These are phyloP conservation scores for Fagus crenata DNA, from an alignment of 306 rosid genomes.

Conservation along the genomic window DNA sequence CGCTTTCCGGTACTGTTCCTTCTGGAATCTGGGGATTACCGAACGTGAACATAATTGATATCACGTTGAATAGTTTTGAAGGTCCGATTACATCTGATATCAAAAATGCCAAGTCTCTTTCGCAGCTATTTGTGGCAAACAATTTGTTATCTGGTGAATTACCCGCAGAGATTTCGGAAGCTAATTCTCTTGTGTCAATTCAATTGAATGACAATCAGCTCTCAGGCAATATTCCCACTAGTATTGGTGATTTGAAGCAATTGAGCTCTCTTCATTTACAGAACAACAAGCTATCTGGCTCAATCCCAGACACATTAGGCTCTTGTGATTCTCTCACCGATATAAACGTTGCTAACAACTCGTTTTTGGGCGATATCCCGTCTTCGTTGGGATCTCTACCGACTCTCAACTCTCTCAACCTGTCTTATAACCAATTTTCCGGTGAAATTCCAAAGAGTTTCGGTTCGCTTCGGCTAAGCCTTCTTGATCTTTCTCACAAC, in stretches of 20 bases:
- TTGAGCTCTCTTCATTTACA: constrained; percentile 56
- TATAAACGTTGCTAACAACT: constrained; percentile 58
- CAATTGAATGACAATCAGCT: constrained; percentile 58
- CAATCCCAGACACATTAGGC: constrained; percentile 65
- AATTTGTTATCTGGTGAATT: constrained; percentile 65
- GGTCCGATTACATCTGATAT: constrained; percentile 65
- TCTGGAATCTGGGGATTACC: constrained; percentile 80
- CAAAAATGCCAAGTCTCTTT: constrained; percentile 51
- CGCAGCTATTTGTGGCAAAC: constrained; percentile 33
- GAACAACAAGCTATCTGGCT: constrained; percentile 53
- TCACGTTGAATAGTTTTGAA: constrained; percentile 50
- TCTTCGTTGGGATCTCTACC: constrained; percentile 63
- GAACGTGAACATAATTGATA: constrained; percentile 48
- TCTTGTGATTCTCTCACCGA: constrained; percentile 48
- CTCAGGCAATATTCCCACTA: constrained; percentile 54
- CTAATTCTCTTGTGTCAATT: constrained; percentile 49
- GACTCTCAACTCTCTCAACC: constrained; percentile 53
- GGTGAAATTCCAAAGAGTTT: constrained; percentile 69
- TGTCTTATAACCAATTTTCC: constrained; percentile 59
- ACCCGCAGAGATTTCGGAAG: constrained; percentile 57
- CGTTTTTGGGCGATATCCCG: constrained; percentile 55
- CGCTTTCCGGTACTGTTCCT: constrained; percentile 70
- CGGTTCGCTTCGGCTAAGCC: constrained; percentile 54
- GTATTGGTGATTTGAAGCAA: constrained; percentile 53
- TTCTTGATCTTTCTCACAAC: constrained; percentile 71